phyloP scores from a whole-genome alignment of 2,329 filamentous ascomycete species.

The Ophiocordyceps robertsii region DNA sequence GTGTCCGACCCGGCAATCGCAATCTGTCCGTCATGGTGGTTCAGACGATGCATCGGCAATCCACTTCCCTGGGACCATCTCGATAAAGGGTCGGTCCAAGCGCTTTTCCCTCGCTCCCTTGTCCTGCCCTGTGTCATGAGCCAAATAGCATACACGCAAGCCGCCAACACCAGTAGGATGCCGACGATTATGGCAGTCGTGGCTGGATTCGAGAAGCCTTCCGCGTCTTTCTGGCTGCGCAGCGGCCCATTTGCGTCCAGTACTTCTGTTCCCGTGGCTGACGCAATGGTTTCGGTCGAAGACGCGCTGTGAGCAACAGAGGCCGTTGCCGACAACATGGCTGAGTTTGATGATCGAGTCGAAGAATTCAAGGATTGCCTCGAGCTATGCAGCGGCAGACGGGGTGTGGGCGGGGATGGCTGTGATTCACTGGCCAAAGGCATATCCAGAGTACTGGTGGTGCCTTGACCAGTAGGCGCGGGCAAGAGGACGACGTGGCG shows the following conservation, averaged over 20 bases:
- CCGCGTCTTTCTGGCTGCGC: not conserved
- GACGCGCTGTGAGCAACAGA: too few species aligned
- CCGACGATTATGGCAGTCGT: slow-evolving; percentile 9
- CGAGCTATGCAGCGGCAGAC: too few species aligned
- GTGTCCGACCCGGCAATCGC: not conserved
- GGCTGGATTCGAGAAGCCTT: slow-evolving; percentile 4
- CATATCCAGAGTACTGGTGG: too few species aligned
- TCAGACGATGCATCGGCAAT: not conserved
- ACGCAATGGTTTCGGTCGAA: not conserved
- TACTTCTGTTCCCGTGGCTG: not conserved
- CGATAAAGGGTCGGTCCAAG: not conserved
- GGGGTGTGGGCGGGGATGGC: too few species aligned
- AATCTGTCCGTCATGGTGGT: not conserved
- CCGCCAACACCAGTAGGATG: slow-evolving; percentile 2
- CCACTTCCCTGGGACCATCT: not conserved
- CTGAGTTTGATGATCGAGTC: too few species aligned
- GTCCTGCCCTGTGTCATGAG: not conserved
- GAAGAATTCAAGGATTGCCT: too few species aligned
- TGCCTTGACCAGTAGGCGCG: too few species aligned
- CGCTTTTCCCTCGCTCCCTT: not conserved
- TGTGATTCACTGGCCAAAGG: too few species aligned
- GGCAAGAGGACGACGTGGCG: too few species aligned
- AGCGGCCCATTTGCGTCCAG: not conserved
- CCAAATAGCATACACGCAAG: not conserved
- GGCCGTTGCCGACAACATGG: too few species aligned